phyloP scores from a whole-genome alignment of 179 eudicot species.

The Camellia oleifera region DNA sequence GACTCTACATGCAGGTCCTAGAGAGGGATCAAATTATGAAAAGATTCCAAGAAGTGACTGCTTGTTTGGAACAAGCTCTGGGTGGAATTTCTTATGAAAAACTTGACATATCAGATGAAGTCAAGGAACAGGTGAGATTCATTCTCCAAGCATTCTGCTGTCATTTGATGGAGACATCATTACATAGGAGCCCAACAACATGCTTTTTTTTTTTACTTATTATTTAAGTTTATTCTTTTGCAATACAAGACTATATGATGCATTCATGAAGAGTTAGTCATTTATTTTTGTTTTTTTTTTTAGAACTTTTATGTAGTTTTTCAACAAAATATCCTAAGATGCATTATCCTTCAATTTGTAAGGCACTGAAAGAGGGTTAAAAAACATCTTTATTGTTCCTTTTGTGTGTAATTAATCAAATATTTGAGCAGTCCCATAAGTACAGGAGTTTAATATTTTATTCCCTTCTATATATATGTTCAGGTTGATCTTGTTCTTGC shows the following conservation, averaged over 20 bases:
- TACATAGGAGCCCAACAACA: not conserved
- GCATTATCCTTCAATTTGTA: not conserved
- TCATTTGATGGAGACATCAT: conserved; percentile 9
- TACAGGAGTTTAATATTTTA: conserved; percentile 7
- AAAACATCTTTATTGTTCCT: not conserved
- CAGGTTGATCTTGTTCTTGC: conserved; percentile 91
- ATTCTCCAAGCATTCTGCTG: conserved; percentile 14
- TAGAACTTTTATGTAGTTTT: too few relatives aligned
- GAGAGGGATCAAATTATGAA: conserved; percentile 72
- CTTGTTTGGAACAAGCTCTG: conserved; percentile 71
- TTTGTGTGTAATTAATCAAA: not conserved
- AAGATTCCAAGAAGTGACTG: conserved; percentile 65
- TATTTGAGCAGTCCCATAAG: not conserved
- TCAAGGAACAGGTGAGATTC: conserved; percentile 77
- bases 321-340: not conserved
- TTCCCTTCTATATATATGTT: conserved; percentile 9
- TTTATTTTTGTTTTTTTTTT: too few relatives aligned
- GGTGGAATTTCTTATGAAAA: conserved; percentile 56
- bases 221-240: not conserved
- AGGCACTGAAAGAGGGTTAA: not conserved
- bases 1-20: conserved; percentile 50
- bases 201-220: not conserved
- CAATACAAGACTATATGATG: too few relatives aligned
- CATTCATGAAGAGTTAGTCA: not conserved
- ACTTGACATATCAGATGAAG: conserved; percentile 92